These are phyloP conservation scores for Mucor mucedo DNA, from an alignment of 371 early-diverging fungal species.

Conservation along the genomic window DNA sequence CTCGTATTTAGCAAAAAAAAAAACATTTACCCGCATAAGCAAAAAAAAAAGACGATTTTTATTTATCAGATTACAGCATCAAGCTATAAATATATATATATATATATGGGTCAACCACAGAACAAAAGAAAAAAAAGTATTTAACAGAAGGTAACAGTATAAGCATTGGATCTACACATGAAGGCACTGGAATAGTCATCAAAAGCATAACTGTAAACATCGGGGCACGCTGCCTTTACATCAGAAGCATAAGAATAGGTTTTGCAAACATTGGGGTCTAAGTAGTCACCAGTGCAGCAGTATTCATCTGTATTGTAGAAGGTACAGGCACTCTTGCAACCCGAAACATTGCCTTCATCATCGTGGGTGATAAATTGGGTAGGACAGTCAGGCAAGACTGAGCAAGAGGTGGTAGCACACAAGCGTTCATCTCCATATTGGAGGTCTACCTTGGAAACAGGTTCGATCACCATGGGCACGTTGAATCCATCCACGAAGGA, in stretches of 20 bases:
- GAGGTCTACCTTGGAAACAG: slow-evolving; percentile 27
- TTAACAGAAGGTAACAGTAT: slow-evolving; percentile 53
- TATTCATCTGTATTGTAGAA: slow-evolving; percentile 40
- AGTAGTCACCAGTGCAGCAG: slow-evolving; percentile 46
- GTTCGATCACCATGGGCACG: slow-evolving; percentile 39
- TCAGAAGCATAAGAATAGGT: slow-evolving; percentile 34
- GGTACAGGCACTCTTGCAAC: slow-evolving; percentile 47
- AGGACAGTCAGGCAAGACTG: slow-evolving; percentile 40
- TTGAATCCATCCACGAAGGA: slow-evolving; percentile 52
- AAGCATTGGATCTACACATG: slow-evolving; percentile 41
- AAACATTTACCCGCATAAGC: no score
- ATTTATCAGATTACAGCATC: slow-evolving; percentile 10
- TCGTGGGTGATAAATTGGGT: slow-evolving; percentile 30
- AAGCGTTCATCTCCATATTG: slow-evolving; percentile 11
- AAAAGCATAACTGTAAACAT: slow-evolving; percentile 60
- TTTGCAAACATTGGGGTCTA: slow-evolving; percentile 32
- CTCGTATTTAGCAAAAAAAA: neutral
- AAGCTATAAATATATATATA: slow-evolving; percentile 3
- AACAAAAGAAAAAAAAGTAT: neutral
- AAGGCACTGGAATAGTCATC: slow-evolving; percentile 55
- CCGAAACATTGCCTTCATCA: slow-evolving; percentile 29
- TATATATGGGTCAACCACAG: neutral
- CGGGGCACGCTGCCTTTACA: slow-evolving; percentile 45
- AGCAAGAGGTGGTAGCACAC: slow-evolving; percentile 40
- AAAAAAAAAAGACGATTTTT: neutral